These are phyloP conservation scores for Pestalotiopsis fici DNA, from an alignment of 2,329 filamentous ascomycete species.

Conservation along the genomic window DNA sequence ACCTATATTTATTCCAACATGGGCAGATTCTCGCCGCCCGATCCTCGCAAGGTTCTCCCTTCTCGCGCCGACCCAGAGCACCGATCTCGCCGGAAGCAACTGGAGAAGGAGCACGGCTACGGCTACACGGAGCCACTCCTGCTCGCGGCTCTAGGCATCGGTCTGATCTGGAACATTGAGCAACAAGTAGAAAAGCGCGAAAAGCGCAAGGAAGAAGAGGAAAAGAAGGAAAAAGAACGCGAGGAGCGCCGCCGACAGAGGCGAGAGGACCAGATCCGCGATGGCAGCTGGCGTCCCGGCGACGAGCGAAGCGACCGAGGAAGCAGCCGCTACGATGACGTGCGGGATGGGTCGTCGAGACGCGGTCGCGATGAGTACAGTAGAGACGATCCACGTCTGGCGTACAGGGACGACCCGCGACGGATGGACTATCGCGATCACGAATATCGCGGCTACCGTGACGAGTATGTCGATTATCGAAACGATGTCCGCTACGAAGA, in stretches of 20 bases:
- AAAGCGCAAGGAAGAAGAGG: slow-evolving; percentile 29
- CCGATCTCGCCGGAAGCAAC: slow-evolving; percentile 34
- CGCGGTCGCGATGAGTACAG: background rate
- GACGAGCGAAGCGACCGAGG: background rate
- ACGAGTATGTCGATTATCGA: slow-evolving; percentile 15
- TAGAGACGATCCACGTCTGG: background rate
- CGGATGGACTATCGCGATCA: slow-evolving; percentile 3
- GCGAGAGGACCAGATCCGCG: slow-evolving; percentile 13
- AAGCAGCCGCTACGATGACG: background rate
- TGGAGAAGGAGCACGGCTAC: slow-evolving; percentile 42
- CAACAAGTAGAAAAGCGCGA: slow-evolving; percentile 35
- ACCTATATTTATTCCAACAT: background rate
- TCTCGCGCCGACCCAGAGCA: slow-evolving; percentile 39
- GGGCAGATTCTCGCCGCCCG: slow-evolving; percentile 11
- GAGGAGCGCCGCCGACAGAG: slow-evolving; percentile 18
- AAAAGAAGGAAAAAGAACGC: slow-evolving; percentile 19
- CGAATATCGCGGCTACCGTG: slow-evolving; percentile 15
- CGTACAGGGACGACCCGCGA: background rate
- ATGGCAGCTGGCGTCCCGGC: slow-evolving; percentile 9
- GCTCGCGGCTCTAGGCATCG: slow-evolving; percentile 31
- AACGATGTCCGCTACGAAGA: slow-evolving; percentile 17
- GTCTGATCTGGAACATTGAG: slow-evolving; percentile 42
- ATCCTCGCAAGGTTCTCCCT: slow-evolving; percentile 32
- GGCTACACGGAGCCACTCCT: slow-evolving; percentile 36
- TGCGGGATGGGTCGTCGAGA: background rate